phyloP scores from a whole-genome alignment of 331 rosid species.

The Ulmus americana region DNA sequence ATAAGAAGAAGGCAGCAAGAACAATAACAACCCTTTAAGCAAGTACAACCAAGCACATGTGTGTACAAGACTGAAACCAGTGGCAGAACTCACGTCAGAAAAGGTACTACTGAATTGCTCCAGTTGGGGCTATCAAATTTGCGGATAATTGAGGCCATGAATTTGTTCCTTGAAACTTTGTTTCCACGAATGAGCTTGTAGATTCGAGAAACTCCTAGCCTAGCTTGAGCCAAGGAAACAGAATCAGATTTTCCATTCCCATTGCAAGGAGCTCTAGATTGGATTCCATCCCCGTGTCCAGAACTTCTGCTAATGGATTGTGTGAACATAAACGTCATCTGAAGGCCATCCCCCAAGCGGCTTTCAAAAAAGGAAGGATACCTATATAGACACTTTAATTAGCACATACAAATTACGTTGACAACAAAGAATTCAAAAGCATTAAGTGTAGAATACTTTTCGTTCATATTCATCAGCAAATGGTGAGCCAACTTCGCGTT shows the following conservation, averaged over 20 bases:
- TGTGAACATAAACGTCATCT: slow-evolving; percentile 77
- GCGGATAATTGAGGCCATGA: slow-evolving; percentile 87
- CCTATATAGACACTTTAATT: slow-evolving; percentile 52
- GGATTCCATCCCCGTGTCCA: slow-evolving; percentile 43
- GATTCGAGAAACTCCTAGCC: slow-evolving; percentile 94
- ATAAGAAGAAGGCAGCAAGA: too few relatives aligned
- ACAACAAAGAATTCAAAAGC: neutral
- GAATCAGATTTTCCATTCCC: slow-evolving; percentile 61
- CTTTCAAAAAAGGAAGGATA: slow-evolving; percentile 96
- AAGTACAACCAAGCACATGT: slow-evolving; percentile 10
- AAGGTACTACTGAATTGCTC: slow-evolving; percentile 60
- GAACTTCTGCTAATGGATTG: slow-evolving; percentile 50
- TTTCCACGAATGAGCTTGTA: slow-evolving; percentile 95
- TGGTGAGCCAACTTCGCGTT: slow-evolving; percentile 89
- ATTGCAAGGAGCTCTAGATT: slow-evolving; percentile 41
- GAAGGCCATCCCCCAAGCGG: slow-evolving; percentile 98
- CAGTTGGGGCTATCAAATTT: slow-evolving; percentile 74
- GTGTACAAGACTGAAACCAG: slow-evolving; percentile 10
- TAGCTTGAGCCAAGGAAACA: slow-evolving; percentile 66
- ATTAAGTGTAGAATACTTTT: slow-evolving; percentile 52
- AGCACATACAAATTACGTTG: slow-evolving; percentile 19
- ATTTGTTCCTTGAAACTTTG: slow-evolving; percentile 84
- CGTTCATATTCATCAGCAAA: slow-evolving; percentile 91
- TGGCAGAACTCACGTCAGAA: slow-evolving; percentile 63
- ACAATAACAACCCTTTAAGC: slow-evolving; percentile 12